Evolutionary conservation across 176 grass and related monocot genomes (phyloP), one percentile per base, ranked within the genome.

Genomic region (Pharus latifolius): DNA sequence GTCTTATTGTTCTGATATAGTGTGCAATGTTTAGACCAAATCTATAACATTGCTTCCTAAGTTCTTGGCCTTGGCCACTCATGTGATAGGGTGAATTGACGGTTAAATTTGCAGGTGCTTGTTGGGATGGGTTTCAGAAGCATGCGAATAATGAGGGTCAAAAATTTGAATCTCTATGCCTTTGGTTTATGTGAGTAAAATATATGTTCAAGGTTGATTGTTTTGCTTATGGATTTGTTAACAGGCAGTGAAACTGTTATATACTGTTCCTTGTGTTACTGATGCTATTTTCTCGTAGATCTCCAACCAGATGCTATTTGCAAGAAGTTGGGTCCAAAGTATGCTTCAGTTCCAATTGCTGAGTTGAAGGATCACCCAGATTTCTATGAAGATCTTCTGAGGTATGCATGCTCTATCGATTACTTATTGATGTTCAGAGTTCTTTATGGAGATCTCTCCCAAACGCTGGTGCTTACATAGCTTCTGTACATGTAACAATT

Each of bases 341-440:
- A 99, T 74, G 66, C 79, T 66, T 91, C 84, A 34, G 49, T 94
- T 67, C 87, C 95, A 32, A 60, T 67, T 75, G 10, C 62, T 25
- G 81, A 99, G 56, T 59, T 99, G 54, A 91, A 88, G 75, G 78
- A 99, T 83, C 79, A 84, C 68, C 84, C 82, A 47, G 82, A 91
- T 86, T 99, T 99, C 74, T 88, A 78, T 63, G 80, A 89, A 75
- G 95, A 99, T 88, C 84, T 99, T 69, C 87, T 99, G 37, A 99
- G 95, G 95, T 99, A 71, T 60, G 51, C 29, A 50, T 83, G 10
- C 18, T 22, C 22, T 48, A 27, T 83, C 41, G 44, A 53, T 72
- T 28, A 56, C 69, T 47, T 44, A 58, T 8, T 0, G 8, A 14
- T 79, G 28, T 68, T 72, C 18, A 34, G 62, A 69, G 35, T 24